phyloP scores from a whole-genome alignment of 805 yeast genomes.

The Wickerhamiella nectarea region DNA sequence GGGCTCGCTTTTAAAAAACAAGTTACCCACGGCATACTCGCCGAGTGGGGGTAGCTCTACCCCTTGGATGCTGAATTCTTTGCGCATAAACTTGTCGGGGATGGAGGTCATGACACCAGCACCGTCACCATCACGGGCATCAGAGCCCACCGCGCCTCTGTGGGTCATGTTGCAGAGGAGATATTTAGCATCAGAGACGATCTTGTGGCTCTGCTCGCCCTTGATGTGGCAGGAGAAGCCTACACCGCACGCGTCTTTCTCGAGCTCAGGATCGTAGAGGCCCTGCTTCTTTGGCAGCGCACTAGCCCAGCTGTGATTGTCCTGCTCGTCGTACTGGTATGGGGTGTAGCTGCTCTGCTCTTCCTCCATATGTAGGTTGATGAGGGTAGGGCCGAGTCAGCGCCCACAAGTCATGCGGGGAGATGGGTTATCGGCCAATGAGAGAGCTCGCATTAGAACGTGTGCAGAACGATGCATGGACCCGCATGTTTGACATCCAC shows the following conservation, averaged over 20 bases:
- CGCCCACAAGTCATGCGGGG: background rate
- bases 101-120: slow-evolving; percentile 92
- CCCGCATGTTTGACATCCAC: too few species aligned
- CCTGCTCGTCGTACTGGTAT: slow-evolving; percentile 62
- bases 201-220: slow-evolving; percentile 77
- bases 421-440: background rate
- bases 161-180: slow-evolving; percentile 95
- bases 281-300: slow-evolving; percentile 78
- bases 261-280: slow-evolving; percentile 82
- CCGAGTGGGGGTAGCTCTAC: slow-evolving; percentile 62
- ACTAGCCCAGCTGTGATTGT: slow-evolving; percentile 84
- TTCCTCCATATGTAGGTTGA: background rate
- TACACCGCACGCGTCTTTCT: slow-evolving; percentile 97
- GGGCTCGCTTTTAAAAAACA: slow-evolving; percentile 78
- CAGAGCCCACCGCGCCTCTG: slow-evolving; percentile 94
- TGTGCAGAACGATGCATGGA: background rate
- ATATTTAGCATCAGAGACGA: slow-evolving; percentile 75
- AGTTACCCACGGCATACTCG: slow-evolving; percentile 89
- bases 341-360: slow-evolving; percentile 8
- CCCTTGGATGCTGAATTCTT: slow-evolving; percentile 65
- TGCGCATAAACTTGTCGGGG: slow-evolving; percentile 73
- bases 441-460: background rate
- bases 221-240: slow-evolving; percentile 94
- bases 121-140: slow-evolving; percentile 96
- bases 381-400: too few species aligned